Percentiles rank a stretch among this genome's conserved stretches.
Conservation (phyloP, 805 yeast species). For the Kregervanrija pseudodelftensis region DNA sequence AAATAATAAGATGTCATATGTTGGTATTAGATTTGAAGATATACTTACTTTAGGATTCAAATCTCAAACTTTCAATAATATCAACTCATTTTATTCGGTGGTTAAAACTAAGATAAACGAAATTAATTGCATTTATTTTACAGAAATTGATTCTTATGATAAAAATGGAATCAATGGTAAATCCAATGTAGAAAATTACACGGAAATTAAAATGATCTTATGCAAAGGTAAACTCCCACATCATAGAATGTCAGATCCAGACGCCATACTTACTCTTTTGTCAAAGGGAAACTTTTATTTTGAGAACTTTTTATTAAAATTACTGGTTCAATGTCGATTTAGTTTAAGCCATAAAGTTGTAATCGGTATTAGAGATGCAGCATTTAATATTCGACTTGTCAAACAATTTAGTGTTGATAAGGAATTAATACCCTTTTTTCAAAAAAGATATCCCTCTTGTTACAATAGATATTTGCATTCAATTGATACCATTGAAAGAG, state of each 20-base stretch:
- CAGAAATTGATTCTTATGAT: slow-evolving; percentile 11
- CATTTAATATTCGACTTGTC: slow-evolving; percentile 8
- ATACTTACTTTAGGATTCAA: slow-evolving; percentile 7
- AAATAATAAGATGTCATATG: slow-evolving; percentile 9
- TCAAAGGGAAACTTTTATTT: slow-evolving; percentile 7
- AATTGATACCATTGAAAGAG: slow-evolving; percentile 6
- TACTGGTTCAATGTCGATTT: slow-evolving; percentile 11
- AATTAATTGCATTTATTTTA: slow-evolving; percentile 6
- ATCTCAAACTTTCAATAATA: slow-evolving; percentile 10
- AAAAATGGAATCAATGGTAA: background rate
- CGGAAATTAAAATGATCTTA: slow-evolving; percentile 13
- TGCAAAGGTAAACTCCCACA: slow-evolving; percentile 7
- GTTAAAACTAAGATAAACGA: slow-evolving; percentile 4
- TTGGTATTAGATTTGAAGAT: slow-evolving; percentile 17
- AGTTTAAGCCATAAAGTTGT: slow-evolving; percentile 5
- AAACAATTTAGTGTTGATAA: slow-evolving; percentile 3
- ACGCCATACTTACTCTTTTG: slow-evolving; percentile 3
- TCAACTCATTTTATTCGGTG: slow-evolving; percentile 5
- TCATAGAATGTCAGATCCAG: background rate
- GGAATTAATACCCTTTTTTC: slow-evolving; percentile 9
- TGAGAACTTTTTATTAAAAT: slow-evolving; percentile 3
- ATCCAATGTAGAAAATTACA: slow-evolving; percentile 3
- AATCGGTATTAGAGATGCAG: slow-evolving; percentile 12
- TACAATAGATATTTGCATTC: slow-evolving; percentile 1
- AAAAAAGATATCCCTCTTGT: slow-evolving; percentile 2